Percentiles rank a stretch among this genome's conserved stretches.
Conservation (phyloP, 768 basidiomycete species). For the Mycena chlorophos region DNA sequence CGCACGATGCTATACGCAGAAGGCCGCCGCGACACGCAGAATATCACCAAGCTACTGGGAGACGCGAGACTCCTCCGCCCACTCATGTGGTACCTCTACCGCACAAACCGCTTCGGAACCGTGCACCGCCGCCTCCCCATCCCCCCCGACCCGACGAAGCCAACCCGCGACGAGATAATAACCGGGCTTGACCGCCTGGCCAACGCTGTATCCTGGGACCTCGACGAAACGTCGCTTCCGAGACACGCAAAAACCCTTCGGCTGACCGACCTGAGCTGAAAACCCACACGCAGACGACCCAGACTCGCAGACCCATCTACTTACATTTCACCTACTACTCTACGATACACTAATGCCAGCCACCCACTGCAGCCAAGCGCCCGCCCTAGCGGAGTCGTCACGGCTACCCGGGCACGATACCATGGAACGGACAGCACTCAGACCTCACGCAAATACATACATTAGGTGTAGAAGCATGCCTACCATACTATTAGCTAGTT, state of each 20-base stretch:
- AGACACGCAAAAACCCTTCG: not conserved
- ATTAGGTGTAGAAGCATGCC: not conserved
- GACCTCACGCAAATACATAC: not conserved
- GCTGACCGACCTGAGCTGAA: not conserved
- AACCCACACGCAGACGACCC: not conserved
- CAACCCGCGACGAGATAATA: not conserved
- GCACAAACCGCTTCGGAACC: conserved; percentile 20
- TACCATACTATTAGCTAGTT: not conserved
- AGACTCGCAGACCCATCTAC: not conserved
- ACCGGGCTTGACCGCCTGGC: not conserved
- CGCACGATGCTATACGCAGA: not conserved
- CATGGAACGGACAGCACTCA: not conserved
- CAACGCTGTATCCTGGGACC: not conserved
- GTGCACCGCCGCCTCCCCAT: conserved; percentile 28
- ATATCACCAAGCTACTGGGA: not conserved
- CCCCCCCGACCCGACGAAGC: not conserved
- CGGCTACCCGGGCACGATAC: not conserved
- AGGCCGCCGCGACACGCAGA: not conserved
- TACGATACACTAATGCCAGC: too few species aligned
- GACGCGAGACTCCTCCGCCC: not conserved
- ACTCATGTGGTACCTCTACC: not conserved
- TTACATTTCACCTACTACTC: not conserved
- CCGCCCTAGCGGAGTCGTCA: not conserved
- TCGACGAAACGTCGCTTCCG: not conserved
- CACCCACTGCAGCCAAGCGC: too few species aligned